A percentile compares a stretch with the other conserved stretches of the same genome.
phyloP scores from a whole-genome alignment of 1,284 basidiomycete species.

The Sanguinoderma infundibulare region DNA sequence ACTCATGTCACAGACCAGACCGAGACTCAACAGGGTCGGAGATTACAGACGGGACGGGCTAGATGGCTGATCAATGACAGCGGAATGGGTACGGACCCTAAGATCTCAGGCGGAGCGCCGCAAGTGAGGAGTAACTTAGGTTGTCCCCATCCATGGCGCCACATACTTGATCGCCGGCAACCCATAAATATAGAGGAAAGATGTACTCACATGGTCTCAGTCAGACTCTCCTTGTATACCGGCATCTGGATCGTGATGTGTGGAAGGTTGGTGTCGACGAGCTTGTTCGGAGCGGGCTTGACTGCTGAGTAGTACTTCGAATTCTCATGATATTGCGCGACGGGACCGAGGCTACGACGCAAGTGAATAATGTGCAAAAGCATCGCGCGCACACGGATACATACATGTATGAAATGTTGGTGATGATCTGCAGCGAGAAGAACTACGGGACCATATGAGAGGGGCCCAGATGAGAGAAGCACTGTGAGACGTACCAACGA shows the following conservation, averaged over 20 bases:
- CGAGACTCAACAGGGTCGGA: too few relatives aligned
- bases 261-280: constrained; percentile 64
- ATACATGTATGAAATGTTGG: constrained; percentile 60
- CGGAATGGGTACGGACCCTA: too few relatives aligned
- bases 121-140: background rate
- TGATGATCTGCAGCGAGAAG: constrained; percentile 65
- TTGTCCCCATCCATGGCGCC: background rate
- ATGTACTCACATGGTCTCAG: constrained; percentile 64
- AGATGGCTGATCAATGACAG: background rate
- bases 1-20: background rate
- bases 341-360: constrained; percentile 60
- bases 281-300: constrained; percentile 58
- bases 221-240: constrained; percentile 79
- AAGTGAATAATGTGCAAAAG: background rate
- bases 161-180: background rate
- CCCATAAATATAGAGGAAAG: background rate
- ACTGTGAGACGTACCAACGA: constrained; percentile 57
- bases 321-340: constrained; percentile 77
- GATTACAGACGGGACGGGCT: constrained; percentile 1
- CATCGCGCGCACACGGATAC: constrained; percentile 29
- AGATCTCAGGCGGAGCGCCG: background rate
- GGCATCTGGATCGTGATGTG: constrained; percentile 81
- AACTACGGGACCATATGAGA: constrained; percentile 46
- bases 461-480: background rate
- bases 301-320: constrained; percentile 73